Base-by-base conservation (phyloP, 257 asterid species). In the Gardenia jasminoides region DNA sequence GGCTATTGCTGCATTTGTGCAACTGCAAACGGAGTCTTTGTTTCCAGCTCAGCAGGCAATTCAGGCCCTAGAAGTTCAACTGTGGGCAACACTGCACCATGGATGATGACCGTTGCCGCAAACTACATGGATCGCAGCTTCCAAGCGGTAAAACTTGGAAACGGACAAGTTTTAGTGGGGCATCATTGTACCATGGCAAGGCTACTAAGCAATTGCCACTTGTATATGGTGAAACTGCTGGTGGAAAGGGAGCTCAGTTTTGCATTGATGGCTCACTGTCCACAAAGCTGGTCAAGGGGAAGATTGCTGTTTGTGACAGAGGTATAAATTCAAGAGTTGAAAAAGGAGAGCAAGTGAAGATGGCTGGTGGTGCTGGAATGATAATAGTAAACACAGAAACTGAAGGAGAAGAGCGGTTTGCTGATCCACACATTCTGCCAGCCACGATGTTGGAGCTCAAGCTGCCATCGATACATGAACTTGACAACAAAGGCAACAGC, bases 71-170 rank as follows among this genome's bases (percentile, higher is more conserved):
- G 19, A 0, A 73, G 24, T 33, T 88, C 92, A n/a, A 77, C 88
- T 0, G 90, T 88, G 4, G 80, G 86, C 74, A 94, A 92, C 56
- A 72, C 67, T 26, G 93, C 98, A 1, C 98, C 98, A 0, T 93
- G 98, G 98, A 80, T 93, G 46, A 85, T 85, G 76, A 92, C 98
- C 0, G 97, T 92, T 66, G 96, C 89, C 17, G 98, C 98, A 0
- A 93, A 96, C 90, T 86, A 85, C 77, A 85, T 74, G 46, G 93
- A 90, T 72, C 87, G 94, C 0, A 72, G 59, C 33, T 91, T 61
- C 92, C 92, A 5, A 82, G 92, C 19, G 70, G 20, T 90, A 20
- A 58, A 75, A 20, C 89, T 91, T 0, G 97, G 96, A 2, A 76
- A 91, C 56, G 89, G 88, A 41, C 82, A 28, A 64, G 78, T 80